phyloP scores from a whole-genome alignment of 345 rosid genomes.

The thale cress (Arabidopsis thaliana) region TAIR10.1 NC_003076.8:22184001-22184500 shows the following conservation, averaged over 20 bases:
- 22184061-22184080: conserved; percentile 87
- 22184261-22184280: conserved; percentile 75
- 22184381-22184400: conserved; percentile 45
- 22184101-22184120: conserved; percentile 51
- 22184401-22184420: conserved; percentile 26
- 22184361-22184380: conserved; percentile 60
- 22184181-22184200: conserved; percentile 82
- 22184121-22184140: not conserved
- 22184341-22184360: conserved; percentile 72
- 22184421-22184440: conserved; percentile 1
- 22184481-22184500: conserved; percentile 8
- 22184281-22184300: conserved; percentile 76
- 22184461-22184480: conserved; percentile 20
- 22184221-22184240: conserved; percentile 90
- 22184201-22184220: conserved; percentile 94
- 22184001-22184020: conserved; percentile 82
- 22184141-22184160: not conserved
- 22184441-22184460: conserved; percentile 16
- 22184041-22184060: conserved; percentile 95
- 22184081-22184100: conserved; percentile 82
- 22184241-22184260: conserved; percentile 77
- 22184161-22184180: conserved; percentile 23
- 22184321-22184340: conserved; percentile 78
- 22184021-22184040: conserved; percentile 66
- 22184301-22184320: conserved; percentile 84